These are phyloP conservation scores for Rhizomucor pusillus DNA, from an alignment of 371 early-diverging fungal species.

Conservation along the genomic window DNA sequence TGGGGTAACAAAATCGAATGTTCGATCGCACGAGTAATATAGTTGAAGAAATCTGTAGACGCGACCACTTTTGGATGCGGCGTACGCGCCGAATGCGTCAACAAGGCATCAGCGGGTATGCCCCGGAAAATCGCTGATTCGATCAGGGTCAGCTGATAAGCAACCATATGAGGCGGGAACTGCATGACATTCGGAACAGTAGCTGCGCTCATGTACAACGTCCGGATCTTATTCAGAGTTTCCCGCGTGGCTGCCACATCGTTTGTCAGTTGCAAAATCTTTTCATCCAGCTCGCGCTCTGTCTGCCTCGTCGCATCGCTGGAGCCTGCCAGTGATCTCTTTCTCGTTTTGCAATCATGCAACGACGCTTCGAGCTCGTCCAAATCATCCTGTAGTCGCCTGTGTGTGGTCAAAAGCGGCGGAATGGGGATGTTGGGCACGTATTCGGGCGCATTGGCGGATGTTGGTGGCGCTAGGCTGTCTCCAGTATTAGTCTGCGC, in stretches of 20 bases:
- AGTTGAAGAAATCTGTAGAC: conserved; percentile 78
- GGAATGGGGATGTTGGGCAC: conserved; percentile 48
- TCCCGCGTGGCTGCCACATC: conserved; percentile 42
- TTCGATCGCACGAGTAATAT: conserved; percentile 70
- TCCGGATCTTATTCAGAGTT: conserved; percentile 46
- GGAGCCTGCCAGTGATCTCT: conserved; percentile 13
- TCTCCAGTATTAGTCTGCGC: conserved; percentile 34
- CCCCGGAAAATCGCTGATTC: conserved; percentile 65
- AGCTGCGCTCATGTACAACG: conserved; percentile 48
- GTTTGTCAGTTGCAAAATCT: conserved; percentile 33
- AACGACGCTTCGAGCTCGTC: conserved; percentile 26
- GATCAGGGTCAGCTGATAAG: conserved; percentile 68
- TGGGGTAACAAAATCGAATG: conserved; percentile 61
- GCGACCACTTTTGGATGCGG: conserved; percentile 64
- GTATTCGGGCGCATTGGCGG: conserved; percentile 20
- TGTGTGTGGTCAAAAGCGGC: conserved; percentile 46
- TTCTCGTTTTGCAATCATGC: conserved; percentile 18
- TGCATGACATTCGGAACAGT: conserved; percentile 57
- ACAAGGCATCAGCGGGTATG: conserved; percentile 59
- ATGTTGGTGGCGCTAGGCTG: conserved; percentile 23
- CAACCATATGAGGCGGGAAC: conserved; percentile 63
- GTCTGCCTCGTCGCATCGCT: conserved; percentile 13
- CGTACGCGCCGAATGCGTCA: conserved; percentile 60
- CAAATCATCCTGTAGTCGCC: conserved; percentile 29
- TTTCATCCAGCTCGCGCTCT: conserved; percentile 35